Conservation (phyloP, 164 flowering plant species). For the Aristolochia californica region DNA sequence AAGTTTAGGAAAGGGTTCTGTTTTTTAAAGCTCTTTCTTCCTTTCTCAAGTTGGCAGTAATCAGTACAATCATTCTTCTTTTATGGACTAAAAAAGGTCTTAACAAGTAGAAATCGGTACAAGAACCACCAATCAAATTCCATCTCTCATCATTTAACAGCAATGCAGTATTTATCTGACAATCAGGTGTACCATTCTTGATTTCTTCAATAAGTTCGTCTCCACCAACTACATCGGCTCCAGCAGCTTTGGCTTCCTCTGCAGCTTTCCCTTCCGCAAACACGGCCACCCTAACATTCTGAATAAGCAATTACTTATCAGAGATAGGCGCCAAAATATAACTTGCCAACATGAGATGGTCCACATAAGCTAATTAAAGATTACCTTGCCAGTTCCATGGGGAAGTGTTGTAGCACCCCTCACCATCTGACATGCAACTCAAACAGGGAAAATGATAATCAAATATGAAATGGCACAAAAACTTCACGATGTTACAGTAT, state of each 20-base stretch:
- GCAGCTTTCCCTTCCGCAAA: conserved; percentile 93
- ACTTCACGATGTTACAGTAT: not conserved
- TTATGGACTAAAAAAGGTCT: too few species aligned
- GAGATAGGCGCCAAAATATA: not conserved
- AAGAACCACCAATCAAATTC: too few species aligned
- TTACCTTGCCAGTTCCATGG: conserved; percentile 89
- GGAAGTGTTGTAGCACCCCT: conserved; percentile 71
- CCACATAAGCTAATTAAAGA: not conserved
- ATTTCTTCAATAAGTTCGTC: conserved; percentile 76
- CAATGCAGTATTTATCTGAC: too few species aligned
- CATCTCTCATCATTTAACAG: too few species aligned
- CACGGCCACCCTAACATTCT: conserved; percentile 73
- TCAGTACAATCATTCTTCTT: too few species aligned
- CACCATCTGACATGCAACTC: conserved; percentile 53
- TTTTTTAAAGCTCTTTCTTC: too few species aligned
- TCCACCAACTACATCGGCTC: conserved; percentile 94
- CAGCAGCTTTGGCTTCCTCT: conserved; percentile 91
- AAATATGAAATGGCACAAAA: not conserved
- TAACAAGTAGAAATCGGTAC: too few species aligned
- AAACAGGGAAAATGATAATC: conserved; percentile 13
- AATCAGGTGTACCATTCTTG: conserved; percentile 34
- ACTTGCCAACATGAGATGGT: not conserved
- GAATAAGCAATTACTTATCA: conserved; percentile 10
- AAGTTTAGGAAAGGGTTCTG: too few species aligned
- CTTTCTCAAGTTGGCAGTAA: too few species aligned